Evolutionary conservation across 2,329 filamentous ascomycete species (phyloP), one percentile per base, ranked within the genome.

Genomic region (Epichloe coenophiala): DNA sequence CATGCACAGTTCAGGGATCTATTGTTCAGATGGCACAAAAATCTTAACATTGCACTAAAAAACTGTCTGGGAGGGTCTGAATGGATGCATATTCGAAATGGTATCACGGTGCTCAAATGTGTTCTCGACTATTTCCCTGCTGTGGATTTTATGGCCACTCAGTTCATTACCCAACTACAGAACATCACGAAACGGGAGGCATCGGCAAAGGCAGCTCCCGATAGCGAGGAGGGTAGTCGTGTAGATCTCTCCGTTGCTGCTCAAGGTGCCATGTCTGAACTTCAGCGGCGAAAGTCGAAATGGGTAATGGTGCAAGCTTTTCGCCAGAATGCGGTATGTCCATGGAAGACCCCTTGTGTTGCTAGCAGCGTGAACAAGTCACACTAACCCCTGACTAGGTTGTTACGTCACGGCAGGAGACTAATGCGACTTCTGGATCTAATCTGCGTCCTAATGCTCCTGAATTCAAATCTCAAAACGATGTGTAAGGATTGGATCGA

Each of bases 61-160:
- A 77, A 78, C 38, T 96, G 91, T 63, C 75, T 98, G 45, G 80
- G 81, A 17, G 84, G 84, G 31, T 82, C 80, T 35, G 91, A 97
- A 67, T 98, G 93, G 78, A 96, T 96, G 85, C 90, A 96, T 65
- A 95, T 97, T 63, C 83, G 91, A 50, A 98, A 98, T 63, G 88
- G 89, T 43, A 94, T 97, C 57, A 93, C 86, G 52, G 76, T 97
- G 4, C 74, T 98, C 53, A 94, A 93, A 63, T 77, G 80, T 11
- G 76, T 95, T 45, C 78, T 88, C 23, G 81, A 88, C 47, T 77
- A 82, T 60, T 98, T 95, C 74, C 94, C 93, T 4, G 84, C 83
- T 15, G 80, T 97, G 52, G 88, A 95, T 61, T 93, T 88, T 65
- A 91, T 95, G 76, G 93, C 88, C 36, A 74, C 72, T 39, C 76